Base-by-base conservation (phyloP, 805 yeast species). In the Alloascoidea africana region DNA sequence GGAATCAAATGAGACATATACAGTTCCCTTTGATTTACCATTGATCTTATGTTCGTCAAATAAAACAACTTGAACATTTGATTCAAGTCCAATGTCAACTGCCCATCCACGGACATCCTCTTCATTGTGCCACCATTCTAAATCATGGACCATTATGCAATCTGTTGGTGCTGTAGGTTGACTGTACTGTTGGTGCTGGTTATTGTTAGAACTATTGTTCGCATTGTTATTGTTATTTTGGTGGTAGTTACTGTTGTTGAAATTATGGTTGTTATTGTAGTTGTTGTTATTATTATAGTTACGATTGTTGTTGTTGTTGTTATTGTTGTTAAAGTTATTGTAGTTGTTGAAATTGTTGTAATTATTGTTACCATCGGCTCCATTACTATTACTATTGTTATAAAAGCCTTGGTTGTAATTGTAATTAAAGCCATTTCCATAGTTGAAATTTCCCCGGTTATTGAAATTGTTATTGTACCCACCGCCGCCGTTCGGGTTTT, bases 401-500 rank as follows among this genome's bases (percentile, higher is more conserved):
- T 23, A 8, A 23, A 23, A 23, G n/a, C n/a, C n/a, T 23, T 23
- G 30, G 30, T 13, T 18, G 18, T 14, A 35, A 23, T 17, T 18
- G 39, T 37, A 16, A 16, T 35, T 37, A n/a, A 11, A n/a, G 36
- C 36, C n/a, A 11, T 14, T 15, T 15, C 17, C n/a, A 30, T n/a
- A 15, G 15, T 6, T 19, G 33, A 27, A 4, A 44, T 43, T 44
- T 17, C 46, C 14, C 36, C 46, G 6, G 37, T 14, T 14, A 51
- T 51, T 27, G 55, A 55, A 18, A 45, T 51, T 15, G 42, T 47
- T 23, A 47, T 46, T 19, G 43, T 51, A 37, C 55, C 55, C 17
- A 52, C n/a, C n/a, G n/a, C n/a, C n/a, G n/a, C n/a, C n/a, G n/a
- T n/a, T n/a, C n/a, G n/a, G n/a, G n/a, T n/a, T n/a, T n/a, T n/a